A percentile compares a stretch with the other conserved stretches of the same genome.
These are phyloP conservation scores for Pestalotiopsis fici DNA, from an alignment of 2,329 filamentous ascomycete species.

Conservation along the genomic window DNA sequence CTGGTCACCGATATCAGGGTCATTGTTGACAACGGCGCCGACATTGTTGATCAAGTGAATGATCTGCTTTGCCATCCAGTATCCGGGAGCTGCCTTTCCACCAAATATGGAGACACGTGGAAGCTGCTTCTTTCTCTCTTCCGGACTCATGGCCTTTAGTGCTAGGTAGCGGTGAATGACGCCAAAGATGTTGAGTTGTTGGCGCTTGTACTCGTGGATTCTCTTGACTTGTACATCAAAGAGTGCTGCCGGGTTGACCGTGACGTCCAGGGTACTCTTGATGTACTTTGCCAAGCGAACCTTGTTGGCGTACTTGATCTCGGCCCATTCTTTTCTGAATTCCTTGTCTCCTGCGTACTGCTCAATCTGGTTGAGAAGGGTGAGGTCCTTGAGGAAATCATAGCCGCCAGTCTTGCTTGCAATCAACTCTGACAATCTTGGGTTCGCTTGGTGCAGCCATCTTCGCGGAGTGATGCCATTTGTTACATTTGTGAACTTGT, in stretches of 20 bases:
- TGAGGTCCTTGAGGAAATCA: constrained; percentile 88
- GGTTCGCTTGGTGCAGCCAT: constrained; percentile 98
- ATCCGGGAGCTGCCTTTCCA: constrained; percentile 95
- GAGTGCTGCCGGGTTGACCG: constrained; percentile 82
- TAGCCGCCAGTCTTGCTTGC: constrained; percentile 83
- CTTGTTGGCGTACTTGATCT: constrained; percentile 98
- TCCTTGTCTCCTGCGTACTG: constrained; percentile 79
- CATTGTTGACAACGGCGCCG: constrained; percentile 86
- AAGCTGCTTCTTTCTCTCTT: constrained; percentile 82
- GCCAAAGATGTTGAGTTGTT: constrained; percentile 98
- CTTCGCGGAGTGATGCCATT: constrained; percentile 95
- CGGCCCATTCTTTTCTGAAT: constrained; percentile 92
- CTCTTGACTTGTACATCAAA: constrained; percentile 99
- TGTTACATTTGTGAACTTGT: constrained; percentile 98
- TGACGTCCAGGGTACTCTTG: constrained; percentile 75
- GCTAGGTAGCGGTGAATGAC: constrained; percentile 92
- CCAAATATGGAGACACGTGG: constrained; percentile 95
- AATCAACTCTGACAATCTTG: constrained; percentile 87
- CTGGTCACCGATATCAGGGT: constrained; percentile 87
- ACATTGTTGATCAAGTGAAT: constrained; percentile 97
- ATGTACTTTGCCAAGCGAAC: constrained; percentile 89
- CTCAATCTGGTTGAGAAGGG: constrained; percentile 82
- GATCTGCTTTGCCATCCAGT: constrained; percentile 99
- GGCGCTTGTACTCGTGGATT: constrained; percentile 98
- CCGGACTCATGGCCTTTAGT: constrained; percentile 81